A percentile compares a stretch with the other conserved stretches of the same genome.
These are phyloP conservation scores for Saccharomycopsis sp. DNA, from an alignment of 805 yeast species.

Conservation along the genomic window DNA sequence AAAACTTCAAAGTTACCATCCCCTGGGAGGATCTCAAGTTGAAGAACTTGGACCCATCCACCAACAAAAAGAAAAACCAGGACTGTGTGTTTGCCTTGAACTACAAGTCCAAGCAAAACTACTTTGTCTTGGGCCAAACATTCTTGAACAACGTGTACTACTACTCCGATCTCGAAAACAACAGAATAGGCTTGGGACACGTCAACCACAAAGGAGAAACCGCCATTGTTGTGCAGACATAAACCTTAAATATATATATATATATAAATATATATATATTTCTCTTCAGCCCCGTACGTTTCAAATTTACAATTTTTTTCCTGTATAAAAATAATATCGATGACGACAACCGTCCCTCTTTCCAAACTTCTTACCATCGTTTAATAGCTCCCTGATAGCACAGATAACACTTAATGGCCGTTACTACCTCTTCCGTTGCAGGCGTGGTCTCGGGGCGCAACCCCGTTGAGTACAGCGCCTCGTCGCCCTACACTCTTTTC, in stretches of 20 bases:
- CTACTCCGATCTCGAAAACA: slow-evolving; percentile 13
- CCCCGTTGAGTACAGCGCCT: slow-evolving; percentile 51
- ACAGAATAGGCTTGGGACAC: slow-evolving; percentile 12
- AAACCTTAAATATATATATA: too few relatives aligned
- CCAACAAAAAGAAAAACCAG: slow-evolving; percentile 15
- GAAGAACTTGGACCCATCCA: slow-evolving; percentile 17
- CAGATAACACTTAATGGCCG: too few relatives aligned
- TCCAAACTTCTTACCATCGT: too few relatives aligned
- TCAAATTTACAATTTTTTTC: too few relatives aligned
- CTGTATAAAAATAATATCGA: too few relatives aligned
- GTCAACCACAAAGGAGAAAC: not conserved
- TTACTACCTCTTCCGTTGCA: slow-evolving; percentile 31
- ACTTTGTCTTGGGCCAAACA: slow-evolving; percentile 17
- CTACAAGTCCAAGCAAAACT: slow-evolving; percentile 16
- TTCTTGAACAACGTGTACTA: slow-evolving; percentile 19
- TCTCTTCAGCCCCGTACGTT: too few relatives aligned
- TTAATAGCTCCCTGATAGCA: too few relatives aligned
- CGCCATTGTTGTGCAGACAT: not conserved
- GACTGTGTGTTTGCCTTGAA: slow-evolving; percentile 18
- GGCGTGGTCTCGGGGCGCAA: slow-evolving; percentile 68
- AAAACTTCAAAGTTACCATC: slow-evolving; percentile 16
- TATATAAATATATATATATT: too few relatives aligned
- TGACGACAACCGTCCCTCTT: too few relatives aligned
- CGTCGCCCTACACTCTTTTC: slow-evolving; percentile 59
- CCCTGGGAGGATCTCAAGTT: slow-evolving; percentile 18